These are phyloP conservation scores for Phaeosphaeriaceae sp. DNA, from an alignment of 2,329 filamentous ascomycete genomes.

Conservation along the genomic window DNA sequence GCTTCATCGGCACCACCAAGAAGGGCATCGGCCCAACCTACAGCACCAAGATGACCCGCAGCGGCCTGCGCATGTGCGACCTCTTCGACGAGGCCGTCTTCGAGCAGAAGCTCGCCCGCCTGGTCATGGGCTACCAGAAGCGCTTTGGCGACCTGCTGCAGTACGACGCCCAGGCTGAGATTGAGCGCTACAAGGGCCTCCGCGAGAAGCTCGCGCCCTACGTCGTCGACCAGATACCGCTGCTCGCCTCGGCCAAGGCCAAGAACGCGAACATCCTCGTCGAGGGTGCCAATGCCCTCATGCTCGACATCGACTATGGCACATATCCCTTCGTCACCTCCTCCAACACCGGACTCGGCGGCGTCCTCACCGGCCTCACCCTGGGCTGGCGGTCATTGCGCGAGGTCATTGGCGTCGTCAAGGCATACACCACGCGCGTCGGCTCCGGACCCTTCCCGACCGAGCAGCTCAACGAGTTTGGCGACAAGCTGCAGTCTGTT, in stretches of 20 bases:
- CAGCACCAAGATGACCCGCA: conserved; percentile 69
- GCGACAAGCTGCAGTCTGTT: conserved; percentile 63
- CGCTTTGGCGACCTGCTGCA: conserved; percentile 71
- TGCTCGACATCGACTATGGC: conserved; percentile 67
- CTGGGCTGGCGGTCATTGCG: conserved; percentile 67
- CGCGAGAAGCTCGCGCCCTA: conserved; percentile 65
- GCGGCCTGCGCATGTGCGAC: conserved; percentile 70
- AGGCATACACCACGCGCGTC: conserved; percentile 72
- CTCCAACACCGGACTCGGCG: conserved; percentile 66
- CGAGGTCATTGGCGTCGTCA: conserved; percentile 70
- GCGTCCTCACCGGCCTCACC: conserved; percentile 68
- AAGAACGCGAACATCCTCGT: conserved; percentile 67
- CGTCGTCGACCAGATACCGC: conserved; percentile 71
- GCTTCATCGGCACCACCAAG: conserved; percentile 57
- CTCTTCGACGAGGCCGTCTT: conserved; percentile 72
- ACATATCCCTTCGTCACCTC: conserved; percentile 69
- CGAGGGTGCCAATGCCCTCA: conserved; percentile 72
- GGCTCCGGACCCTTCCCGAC: conserved; percentile 70
- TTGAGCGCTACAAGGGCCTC: conserved; percentile 67
- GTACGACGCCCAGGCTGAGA: conserved; percentile 75
- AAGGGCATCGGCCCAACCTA: conserved; percentile 66
- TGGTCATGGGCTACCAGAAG: conserved; percentile 70
- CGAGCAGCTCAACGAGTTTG: conserved; percentile 65
- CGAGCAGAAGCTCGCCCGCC: conserved; percentile 68
- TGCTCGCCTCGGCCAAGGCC: conserved; percentile 68